phyloP scores from a whole-genome alignment of 2,329 filamentous ascomycete species.

The Sporothrix variecibatus region DNA sequence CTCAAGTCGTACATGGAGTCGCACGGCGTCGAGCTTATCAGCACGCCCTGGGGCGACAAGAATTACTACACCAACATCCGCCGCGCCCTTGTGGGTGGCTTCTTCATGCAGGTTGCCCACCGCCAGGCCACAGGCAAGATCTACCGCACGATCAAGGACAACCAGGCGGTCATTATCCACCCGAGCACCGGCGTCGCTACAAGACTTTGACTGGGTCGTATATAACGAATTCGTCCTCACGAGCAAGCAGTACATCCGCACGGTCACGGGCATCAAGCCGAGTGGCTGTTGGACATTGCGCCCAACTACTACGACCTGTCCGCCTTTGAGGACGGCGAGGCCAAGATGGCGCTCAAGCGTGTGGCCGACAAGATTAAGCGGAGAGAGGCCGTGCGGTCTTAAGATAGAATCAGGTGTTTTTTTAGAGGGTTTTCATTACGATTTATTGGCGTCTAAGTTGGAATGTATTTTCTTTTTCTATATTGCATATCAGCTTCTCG shows the following conservation, averaged over 20 bases:
- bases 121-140: constrained; percentile 84
- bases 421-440: not conserved
- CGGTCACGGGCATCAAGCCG: constrained; percentile 85
- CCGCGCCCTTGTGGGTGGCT: constrained; percentile 85
- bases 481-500: not conserved
- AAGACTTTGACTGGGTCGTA: constrained; percentile 90
- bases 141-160: constrained; percentile 95
- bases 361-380: constrained; percentile 62
- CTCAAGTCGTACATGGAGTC: constrained; percentile 97
- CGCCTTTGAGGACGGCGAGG: constrained; percentile 81
- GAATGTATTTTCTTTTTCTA: not conserved
- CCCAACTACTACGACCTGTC: constrained; percentile 88
- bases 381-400: constrained; percentile 56
- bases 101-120: constrained; percentile 99
- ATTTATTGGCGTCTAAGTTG: not conserved
- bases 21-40: constrained; percentile 79
- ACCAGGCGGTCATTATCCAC: constrained; percentile 90
- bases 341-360: constrained; percentile 67
- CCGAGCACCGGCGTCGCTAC: constrained; percentile 86
- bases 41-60: constrained; percentile 89
- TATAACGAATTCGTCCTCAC: constrained; percentile 99
- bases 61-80: constrained; percentile 98
- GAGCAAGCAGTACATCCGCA: constrained; percentile 96
- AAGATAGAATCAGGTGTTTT: not conserved
- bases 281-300: constrained; percentile 95